Conservation (phyloP, 805 yeast species). For the Monosporozyma siamensis region DNA sequence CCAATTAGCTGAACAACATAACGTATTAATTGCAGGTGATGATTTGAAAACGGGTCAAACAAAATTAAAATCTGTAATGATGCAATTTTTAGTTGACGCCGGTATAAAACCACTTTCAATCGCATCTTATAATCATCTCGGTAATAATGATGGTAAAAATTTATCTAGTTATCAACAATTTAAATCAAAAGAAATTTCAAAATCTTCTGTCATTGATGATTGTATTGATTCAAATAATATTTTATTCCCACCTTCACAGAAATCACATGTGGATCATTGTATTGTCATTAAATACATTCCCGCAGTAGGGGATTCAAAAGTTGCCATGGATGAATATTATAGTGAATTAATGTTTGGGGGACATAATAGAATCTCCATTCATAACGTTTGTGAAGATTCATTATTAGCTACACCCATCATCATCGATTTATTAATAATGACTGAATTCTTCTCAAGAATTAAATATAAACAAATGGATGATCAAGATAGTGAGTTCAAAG, state of each 20-base stretch:
- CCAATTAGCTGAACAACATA: constrained; percentile 72
- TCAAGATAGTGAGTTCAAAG: constrained; percentile 36
- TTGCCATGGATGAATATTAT: constrained; percentile 97
- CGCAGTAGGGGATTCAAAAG: constrained; percentile 94
- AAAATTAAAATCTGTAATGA: constrained; percentile 89
- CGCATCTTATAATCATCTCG: constrained; percentile 93
- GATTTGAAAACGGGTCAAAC: constrained; percentile 97
- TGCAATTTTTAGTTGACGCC: constrained; percentile 93
- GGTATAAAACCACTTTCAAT: constrained; percentile 92
- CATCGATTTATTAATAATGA: constrained; percentile 79
- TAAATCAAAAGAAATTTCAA: constrained; percentile 90
- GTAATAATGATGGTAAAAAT: constrained; percentile 93
- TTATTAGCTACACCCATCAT: constrained; percentile 90
- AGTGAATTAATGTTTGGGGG: constrained; percentile 97
- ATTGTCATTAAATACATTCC: constrained; percentile 89
- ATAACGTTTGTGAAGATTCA: constrained; percentile 95
- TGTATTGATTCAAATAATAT: constrained; percentile 81
- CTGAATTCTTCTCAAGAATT: constrained; percentile 85
- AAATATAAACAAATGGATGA: constrained; percentile 51
- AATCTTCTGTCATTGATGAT: constrained; percentile 88
- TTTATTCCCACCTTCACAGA: constrained; percentile 46
- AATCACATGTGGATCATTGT: constrained; percentile 85
- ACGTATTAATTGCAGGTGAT: constrained; percentile 86
- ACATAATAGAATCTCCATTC: constrained; percentile 87
- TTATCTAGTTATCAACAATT: constrained; percentile 87